These are phyloP conservation scores for Penicillium sp. DNA, from an alignment of 2,329 filamentous ascomycete species.

Conservation along the genomic window DNA sequence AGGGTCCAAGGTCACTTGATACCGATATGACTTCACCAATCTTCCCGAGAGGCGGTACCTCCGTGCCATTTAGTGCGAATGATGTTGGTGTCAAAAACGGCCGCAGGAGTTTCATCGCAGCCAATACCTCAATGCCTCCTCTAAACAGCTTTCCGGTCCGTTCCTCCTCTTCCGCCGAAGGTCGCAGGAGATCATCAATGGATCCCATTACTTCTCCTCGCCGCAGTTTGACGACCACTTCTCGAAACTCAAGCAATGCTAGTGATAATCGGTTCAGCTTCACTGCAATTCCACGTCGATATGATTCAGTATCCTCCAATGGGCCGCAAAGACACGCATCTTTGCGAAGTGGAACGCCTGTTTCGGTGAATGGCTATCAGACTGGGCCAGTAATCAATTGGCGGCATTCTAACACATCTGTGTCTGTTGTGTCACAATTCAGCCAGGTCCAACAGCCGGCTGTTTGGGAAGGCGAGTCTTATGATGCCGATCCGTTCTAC, in stretches of 20 bases:
- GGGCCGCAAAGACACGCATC: conserved; percentile 21
- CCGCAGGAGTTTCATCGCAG: conserved; percentile 28
- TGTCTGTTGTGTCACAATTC: conserved; percentile 21
- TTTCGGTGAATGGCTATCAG: conserved; percentile 5
- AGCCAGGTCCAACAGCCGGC: conserved; percentile 28
- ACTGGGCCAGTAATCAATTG: conserved; percentile 4
- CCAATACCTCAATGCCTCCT: conserved; percentile 25
- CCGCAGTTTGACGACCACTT: conserved; percentile 33
- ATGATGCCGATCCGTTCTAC: conserved; percentile 31
- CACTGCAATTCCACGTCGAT: conserved; percentile 11
- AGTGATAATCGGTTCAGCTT: conserved; percentile 20
- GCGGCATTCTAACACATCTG: conserved; percentile 15
- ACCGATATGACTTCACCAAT: conserved; percentile 31
- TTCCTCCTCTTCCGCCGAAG: conserved; percentile 24
- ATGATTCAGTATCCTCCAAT: conserved; percentile 25
- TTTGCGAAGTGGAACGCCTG: conserved; percentile 13
- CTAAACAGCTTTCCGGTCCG: conserved; percentile 29
- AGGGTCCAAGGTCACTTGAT: conserved; percentile 28
- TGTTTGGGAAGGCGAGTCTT: conserved; percentile 19
- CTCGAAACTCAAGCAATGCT: conserved; percentile 28
- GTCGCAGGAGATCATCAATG: conserved; percentile 23
- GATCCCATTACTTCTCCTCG: conserved; percentile 29
- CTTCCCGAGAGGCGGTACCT: conserved; percentile 35
- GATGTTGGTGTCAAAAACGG: conserved; percentile 36
- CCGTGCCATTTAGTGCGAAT: conserved; percentile 38